Evolutionary conservation across 768 basidiomycete species (phyloP).

Genomic region (Lactarius hengduanensis): DNA sequence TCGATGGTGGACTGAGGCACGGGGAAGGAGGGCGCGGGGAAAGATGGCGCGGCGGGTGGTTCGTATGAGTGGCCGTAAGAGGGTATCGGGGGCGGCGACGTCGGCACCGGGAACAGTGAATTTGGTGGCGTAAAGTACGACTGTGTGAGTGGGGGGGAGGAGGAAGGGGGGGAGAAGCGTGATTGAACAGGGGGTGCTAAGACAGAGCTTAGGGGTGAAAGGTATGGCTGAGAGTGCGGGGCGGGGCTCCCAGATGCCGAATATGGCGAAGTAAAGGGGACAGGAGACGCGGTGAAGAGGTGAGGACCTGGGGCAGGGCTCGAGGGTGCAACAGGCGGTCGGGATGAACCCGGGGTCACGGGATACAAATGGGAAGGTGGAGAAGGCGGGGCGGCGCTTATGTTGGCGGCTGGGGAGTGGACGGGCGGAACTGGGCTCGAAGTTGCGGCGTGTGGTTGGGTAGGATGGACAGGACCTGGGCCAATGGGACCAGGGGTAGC

Average conservation of each 20-base stretch:
- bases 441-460: conserved; percentile 6
- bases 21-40: conserved; percentile 9
- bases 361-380: conserved; percentile 3
- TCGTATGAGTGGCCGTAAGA: conserved; percentile 10
- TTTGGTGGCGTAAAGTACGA: not conserved
- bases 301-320: not conserved
- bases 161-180: not conserved
- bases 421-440: not conserved
- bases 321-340: not conserved
- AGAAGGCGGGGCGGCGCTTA: not conserved
- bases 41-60: not conserved
- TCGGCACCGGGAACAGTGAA: not conserved
- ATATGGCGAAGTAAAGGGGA: not conserved
- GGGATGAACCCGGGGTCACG: not conserved
- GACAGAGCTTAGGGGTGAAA: not conserved
- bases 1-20: conserved; percentile 8
- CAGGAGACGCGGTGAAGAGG: not conserved
- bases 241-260: not conserved
- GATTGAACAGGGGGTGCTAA: not conserved
- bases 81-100: conserved; percentile 10
- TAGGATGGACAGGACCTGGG: not conserved
- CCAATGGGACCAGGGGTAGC: not conserved
- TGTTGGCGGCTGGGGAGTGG: not conserved
- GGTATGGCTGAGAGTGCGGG: conserved; percentile 6
- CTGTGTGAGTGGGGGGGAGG: not conserved